Evolutionary conservation across 225 moss, liverwort and hornwort species (phyloP), one percentile per base, ranked within the genome.

Genomic region (Pleurozium schreberi): DNA sequence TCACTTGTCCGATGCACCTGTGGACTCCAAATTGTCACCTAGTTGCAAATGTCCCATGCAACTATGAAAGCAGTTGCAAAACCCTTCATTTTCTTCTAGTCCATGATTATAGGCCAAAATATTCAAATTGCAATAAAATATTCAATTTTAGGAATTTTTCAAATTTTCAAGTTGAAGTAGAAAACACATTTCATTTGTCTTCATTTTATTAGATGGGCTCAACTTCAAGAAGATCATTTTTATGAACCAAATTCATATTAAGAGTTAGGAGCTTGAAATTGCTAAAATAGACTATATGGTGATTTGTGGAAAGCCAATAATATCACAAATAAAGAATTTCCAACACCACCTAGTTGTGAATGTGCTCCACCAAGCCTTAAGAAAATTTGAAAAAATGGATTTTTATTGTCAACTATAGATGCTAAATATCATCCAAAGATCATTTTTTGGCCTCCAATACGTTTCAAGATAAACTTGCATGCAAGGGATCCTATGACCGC

Each of bases 391-490:
- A 31, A 16, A 27, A 15, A 16, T 6, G 28, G 0, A 3, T 18
- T 73, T 30, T 4, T 9, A 12, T 18, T 0, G 0, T 45, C 30
- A 11, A 31, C 2, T 47, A 31, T 5, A 73, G 7, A 30, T 47
- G 31, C 4, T 18, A 75, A 47, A 49, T 8, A 49, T 49, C 49
- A 31, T 47, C 10, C 11, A 11, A 27, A 9, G 43, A 27, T 71
- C 28, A 17, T 30, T 28, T 73, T 8, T 0, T 0, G 40, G 40
- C 13, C 14, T 68, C 12, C 12, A 3, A 70, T 5, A 70, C 42
- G 42, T 42, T 70, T 42, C 1, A 0, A 1, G 7, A 0, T 71
- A 43, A 27, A 25, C 0, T 13, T 26, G 2, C 6, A 14, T 0
- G 2, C 15, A 28, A 45, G 6, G 17, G 17, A 45, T 73, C n/a